Evolutionary conservation across 2,329 filamentous ascomycete genomes (phyloP), one percentile per base, ranked within the genome.

Genomic region (Talaromyces rugulosus): DNA sequence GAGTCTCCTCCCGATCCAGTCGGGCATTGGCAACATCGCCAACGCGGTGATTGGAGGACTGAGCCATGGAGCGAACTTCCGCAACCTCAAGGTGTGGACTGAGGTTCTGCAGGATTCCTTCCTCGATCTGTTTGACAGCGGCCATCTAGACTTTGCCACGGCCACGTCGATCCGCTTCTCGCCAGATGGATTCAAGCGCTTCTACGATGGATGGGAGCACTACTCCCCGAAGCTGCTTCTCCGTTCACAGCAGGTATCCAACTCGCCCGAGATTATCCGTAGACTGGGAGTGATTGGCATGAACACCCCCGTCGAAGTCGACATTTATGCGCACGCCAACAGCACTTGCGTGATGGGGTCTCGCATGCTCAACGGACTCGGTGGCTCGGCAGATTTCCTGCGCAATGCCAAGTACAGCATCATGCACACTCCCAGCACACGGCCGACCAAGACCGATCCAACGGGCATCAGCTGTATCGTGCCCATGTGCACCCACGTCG

Each of bases 291-390:
- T 92, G 67, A 96, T 96, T 69, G 92, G 91, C 74, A 96, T 96
- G 92, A 96, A 96, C 83, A 96, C 92, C 0, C 92, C 92, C 27
- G 91, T 96, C 54, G 92, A 96, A 78, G 92, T 96, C 16, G 92
- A 96, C 78, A 96, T 96, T 71, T 96, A 96, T 79, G 92, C 92
- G 2, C 92, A 96, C 79, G 92, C 92, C 69, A 96, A 96, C 85
- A 89, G 85, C 64, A 96, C 92, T 60, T 93, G 90, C 72, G 92
- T 96, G 27, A 92, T 95, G 87, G 92, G 92, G 66, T 89, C 85
- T 64, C 88, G 92, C 62, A 95, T 94, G 90, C 83, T 95, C 64
- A 94, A 94, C 80, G 91, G 91, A 11, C 86, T 95, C 6, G 91
- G 91, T 56, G 91, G 91, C 4, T 90, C 87, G 1, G 90, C 90